Base-by-base conservation (phyloP, 2,329 filamentous ascomycete species). In the Nemania serpens region DNA sequence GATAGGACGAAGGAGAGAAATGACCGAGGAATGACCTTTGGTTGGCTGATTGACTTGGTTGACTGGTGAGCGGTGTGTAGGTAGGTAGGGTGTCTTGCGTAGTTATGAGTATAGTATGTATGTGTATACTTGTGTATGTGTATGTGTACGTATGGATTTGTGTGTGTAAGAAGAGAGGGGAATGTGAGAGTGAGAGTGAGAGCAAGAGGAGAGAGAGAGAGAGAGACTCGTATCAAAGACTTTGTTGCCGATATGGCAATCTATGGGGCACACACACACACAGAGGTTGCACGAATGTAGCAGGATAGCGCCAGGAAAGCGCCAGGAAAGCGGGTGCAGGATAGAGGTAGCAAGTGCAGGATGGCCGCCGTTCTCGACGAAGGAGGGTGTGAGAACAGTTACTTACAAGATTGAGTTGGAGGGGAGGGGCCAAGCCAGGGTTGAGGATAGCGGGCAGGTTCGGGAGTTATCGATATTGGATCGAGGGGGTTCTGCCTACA, bases 341-440 rank as follows among this genome's bases (percentile, higher is more conserved):
- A n/a, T n/a, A n/a, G n/a, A n/a, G n/a, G n/a, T n/a, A n/a, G n/a
- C n/a, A 29, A 66, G 60, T 58, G 58, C 64, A 66, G 60, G 58
- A 46, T 47, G 50, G 50, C 49, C 56, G 63, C 58, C 66, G 64
- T 63, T 59, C 58, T 68, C 64, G 52, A 64, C 62, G 57, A 63
- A 55, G 61, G 36, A 41, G 17, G 50, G 54, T 29, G 29, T 20
- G 34, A 42, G 29, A 37, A 25, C 17, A 18, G 59, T n/a, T 3
- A 29, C 25, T 29, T 25, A 25, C 45, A 29, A n/a, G 25, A 11
- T 5, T n/a, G 33, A 45, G 22, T 50, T 59, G 53, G 52, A 51
- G 53, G 46, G 41, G 25, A 11, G 43, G 54, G 43, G 45, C 7
- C n/a, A 7, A 7, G 25, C 25, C 25, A 29, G 25, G 25, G 7